phyloP scores from a whole-genome alignment of 1,284 basidiomycete species.

The Boletus holoroseus region DNA sequence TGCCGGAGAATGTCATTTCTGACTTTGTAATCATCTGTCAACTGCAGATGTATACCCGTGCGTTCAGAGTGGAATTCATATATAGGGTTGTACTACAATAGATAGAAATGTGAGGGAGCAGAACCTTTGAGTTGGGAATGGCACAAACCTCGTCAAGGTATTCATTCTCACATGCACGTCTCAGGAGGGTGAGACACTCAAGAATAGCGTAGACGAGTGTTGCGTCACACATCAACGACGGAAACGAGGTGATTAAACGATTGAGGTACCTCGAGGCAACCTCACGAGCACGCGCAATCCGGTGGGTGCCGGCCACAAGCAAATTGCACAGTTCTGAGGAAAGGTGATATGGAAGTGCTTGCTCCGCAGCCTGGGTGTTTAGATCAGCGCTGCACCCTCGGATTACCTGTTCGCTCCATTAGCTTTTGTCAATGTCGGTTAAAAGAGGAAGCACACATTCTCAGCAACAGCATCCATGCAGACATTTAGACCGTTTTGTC shows the following conservation, averaged over 20 bases:
- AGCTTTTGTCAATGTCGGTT: constrained; percentile 5
- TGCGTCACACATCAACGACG: constrained; percentile 89
- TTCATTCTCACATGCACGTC: constrained; percentile 87
- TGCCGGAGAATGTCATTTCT: constrained; percentile 81
- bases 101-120: constrained; percentile 7
- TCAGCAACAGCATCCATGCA: constrained; percentile 87
- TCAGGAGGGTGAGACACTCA: constrained; percentile 86
- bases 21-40: constrained; percentile 84
- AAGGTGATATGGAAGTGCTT: constrained; percentile 70
- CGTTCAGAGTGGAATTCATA: constrained; percentile 81
- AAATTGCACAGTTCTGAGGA: constrained; percentile 74
- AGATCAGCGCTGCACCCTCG: constrained; percentile 67
- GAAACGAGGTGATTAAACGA: constrained; percentile 86
- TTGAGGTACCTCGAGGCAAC: constrained; percentile 82
- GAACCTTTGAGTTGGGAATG: neutral
- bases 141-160: constrained; percentile 78
- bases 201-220: constrained; percentile 85
- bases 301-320: constrained; percentile 79
- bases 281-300: constrained; percentile 75
- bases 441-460: constrained; percentile 49
- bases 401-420: constrained; percentile 51
- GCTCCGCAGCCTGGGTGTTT: constrained; percentile 70
- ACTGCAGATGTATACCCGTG: constrained; percentile 68
- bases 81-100: constrained; percentile 74
- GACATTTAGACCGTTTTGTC: constrained; percentile 56